Base-by-base conservation (phyloP, 2,329 filamentous ascomycete genomes). In the Ambrosiella beaveri region DNA sequence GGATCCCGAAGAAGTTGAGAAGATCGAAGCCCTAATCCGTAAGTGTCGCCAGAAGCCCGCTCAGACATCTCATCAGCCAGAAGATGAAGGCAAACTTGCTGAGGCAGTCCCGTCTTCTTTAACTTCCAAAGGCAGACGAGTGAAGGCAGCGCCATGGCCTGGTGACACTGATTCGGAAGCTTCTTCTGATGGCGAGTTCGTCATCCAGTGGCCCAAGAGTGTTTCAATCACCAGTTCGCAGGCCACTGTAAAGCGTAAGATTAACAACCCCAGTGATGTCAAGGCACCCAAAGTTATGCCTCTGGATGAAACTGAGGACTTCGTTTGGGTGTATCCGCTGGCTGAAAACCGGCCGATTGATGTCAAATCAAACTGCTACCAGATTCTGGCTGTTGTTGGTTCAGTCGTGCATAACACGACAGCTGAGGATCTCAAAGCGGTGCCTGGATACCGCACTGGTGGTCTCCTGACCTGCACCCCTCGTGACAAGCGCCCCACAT, bases 261-360 rank as follows among this genome's bases (percentile, higher is more conserved):
- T 37, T 9, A 54, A 54, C 7, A 41, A 40, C 7, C 19, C n/a
- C 15, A 35, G 40, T 37, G 40, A 36, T 17, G 9, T n/a, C 17
- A 55, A 9, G 12, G 6, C 27, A 17, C 19, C 12, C 35, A 12
- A 27, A 27, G 27, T 57, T 13, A 13, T 15, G 38, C 50, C 50
- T 15, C 40, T 58, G 6, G 39, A 45, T 37, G 36, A 12, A 36
- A 9, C 7, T 9, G 57, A 58, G 11, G 38, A 47, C 39, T 58
- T 58, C 13, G 12, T 19, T 7, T 58, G 57, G 57, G 57, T 58
- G 8, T 53, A 54, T 8, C 57, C 50, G 4, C 51, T 58, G 11
- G 19, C 49, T 7, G 50, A 39, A 45, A 50, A 40, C 12, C 17
- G 49, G 19, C 12, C 19, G 3, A 27, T 53, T 8, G 19, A 36